Evolutionary conservation across 306 rosid genomes (phyloP).

Genomic region (Luffa aegyptiaca): DNA sequence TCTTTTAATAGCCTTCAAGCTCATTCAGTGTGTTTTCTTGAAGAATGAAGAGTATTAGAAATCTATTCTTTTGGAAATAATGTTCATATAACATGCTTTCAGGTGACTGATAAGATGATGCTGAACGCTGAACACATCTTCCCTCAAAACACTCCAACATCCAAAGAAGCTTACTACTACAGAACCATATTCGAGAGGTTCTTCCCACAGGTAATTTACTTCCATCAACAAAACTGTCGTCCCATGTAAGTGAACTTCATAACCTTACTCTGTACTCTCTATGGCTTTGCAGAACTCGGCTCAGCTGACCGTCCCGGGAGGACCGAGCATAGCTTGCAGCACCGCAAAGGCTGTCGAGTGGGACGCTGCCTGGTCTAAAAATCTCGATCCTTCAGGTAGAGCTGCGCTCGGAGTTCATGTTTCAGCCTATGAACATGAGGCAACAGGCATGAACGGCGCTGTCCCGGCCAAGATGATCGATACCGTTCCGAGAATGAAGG

Average conservation of each 20-base stretch:
- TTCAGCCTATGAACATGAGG: conserved; percentile 44
- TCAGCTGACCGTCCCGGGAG: conserved; percentile 79
- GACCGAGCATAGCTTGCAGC: conserved; percentile 91
- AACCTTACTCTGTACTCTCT: background rate
- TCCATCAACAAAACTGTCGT: background rate
- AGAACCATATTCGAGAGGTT: conserved; percentile 91
- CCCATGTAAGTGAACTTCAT: background rate
- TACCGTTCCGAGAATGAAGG: conserved; percentile 34
- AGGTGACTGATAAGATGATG: conserved; percentile 90
- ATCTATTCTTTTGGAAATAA: background rate
- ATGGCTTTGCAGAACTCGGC: conserved; percentile 66
- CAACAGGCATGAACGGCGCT: conserved; percentile 13
- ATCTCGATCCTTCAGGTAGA: conserved; percentile 92
- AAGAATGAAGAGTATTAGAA: background rate
- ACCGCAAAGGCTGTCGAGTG: conserved; percentile 89
- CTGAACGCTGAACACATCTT: conserved; percentile 61
- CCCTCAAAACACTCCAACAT: conserved; percentile 81
- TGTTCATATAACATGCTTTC: background rate
- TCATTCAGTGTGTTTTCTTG: background rate
- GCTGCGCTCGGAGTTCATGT: conserved; percentile 82
- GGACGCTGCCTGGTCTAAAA: conserved; percentile 82
- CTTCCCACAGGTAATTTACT: conserved; percentile 73
- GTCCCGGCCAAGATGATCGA: conserved; percentile 46
- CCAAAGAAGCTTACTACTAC: conserved; percentile 89
- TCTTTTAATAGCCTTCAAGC: background rate